phyloP scores from a whole-genome alignment of 129 eudicot species.

The Saposhnikovia divaricata region DNA sequence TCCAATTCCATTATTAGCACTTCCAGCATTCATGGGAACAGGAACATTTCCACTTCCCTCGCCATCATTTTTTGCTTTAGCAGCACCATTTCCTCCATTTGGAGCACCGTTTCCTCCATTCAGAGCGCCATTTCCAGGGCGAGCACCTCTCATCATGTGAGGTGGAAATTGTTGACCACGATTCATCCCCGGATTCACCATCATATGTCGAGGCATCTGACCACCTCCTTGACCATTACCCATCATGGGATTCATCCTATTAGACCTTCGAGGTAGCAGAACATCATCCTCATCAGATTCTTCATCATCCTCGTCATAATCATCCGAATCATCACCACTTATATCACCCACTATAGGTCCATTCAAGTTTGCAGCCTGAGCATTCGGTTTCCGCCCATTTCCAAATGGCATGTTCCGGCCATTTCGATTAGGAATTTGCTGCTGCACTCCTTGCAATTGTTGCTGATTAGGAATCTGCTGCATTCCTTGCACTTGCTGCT shows the following conservation, averaged over 20 bases:
- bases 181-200: slow-evolving; percentile 38
- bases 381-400: slow-evolving; percentile 9
- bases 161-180: slow-evolving; percentile 27
- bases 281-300: slow-evolving; percentile 29
- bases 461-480: not conserved
- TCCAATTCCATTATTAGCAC: not conserved
- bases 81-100: slow-evolving; percentile 9
- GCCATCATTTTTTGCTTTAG: slow-evolving; percentile 34
- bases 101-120: not conserved
- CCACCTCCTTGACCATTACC: slow-evolving; percentile 21
- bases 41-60: slow-evolving; percentile 33
- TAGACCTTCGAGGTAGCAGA: not conserved
- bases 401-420: not conserved
- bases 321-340: slow-evolving; percentile 15
- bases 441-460: not conserved
- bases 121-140: not conserved
- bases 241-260: slow-evolving; percentile 26
- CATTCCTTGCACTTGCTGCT: not conserved
- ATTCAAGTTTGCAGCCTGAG: slow-evolving; percentile 20
- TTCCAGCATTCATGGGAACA: slow-evolving; percentile 10
- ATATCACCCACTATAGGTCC: slow-evolving; percentile 30
- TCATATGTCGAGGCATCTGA: slow-evolving; percentile 39
- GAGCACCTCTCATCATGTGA: slow-evolving; percentile 17
- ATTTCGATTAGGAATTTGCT: not conserved
- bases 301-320: slow-evolving; percentile 25